Conservation (phyloP, 768 basidiomycete genomes). For the Naematelia aurantialba region DNA sequence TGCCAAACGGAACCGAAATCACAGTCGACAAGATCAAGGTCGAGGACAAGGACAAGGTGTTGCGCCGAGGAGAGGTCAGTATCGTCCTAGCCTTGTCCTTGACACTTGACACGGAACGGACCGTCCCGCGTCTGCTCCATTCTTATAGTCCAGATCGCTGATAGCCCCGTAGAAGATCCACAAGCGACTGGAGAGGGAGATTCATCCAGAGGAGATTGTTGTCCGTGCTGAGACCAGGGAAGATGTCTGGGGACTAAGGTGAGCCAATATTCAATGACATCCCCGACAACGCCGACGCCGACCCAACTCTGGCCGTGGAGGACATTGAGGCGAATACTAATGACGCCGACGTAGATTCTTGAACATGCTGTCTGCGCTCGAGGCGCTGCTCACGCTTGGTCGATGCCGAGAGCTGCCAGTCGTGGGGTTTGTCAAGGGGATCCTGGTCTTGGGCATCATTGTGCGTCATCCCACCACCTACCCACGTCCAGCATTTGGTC, state of each 20-base stretch:
- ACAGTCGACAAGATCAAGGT: slow-evolving; percentile 45
- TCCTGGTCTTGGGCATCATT: slow-evolving; percentile 70
- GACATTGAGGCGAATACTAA: no score
- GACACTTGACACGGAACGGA: no score
- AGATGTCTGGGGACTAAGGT: slow-evolving; percentile 75
- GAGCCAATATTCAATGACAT: slow-evolving; percentile 22
- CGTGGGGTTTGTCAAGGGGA: slow-evolving; percentile 66
- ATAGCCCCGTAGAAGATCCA: slow-evolving; percentile 63
- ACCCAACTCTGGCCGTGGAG: background rate
- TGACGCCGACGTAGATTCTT: no score
- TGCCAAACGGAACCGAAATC: slow-evolving; percentile 45
- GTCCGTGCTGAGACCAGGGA: slow-evolving; percentile 60
- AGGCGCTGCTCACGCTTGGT: slow-evolving; percentile 52
- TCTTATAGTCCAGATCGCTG: background rate
- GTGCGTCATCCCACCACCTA: slow-evolving; percentile 44
- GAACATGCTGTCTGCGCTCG: slow-evolving; percentile 67
- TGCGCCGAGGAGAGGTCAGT: slow-evolving; percentile 46
- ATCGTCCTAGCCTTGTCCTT: background rate
- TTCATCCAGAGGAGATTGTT: slow-evolving; percentile 59
- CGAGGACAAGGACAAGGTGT: slow-evolving; percentile 46
- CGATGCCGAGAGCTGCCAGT: slow-evolving; percentile 78
- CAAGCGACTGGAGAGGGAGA: slow-evolving; percentile 69
- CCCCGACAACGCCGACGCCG: no score
- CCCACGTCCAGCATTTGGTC: background rate
- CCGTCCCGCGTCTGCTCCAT: background rate